Conservation (phyloP, 768 basidiomycete species). For the Chlorophyllum brunneum region DNA sequence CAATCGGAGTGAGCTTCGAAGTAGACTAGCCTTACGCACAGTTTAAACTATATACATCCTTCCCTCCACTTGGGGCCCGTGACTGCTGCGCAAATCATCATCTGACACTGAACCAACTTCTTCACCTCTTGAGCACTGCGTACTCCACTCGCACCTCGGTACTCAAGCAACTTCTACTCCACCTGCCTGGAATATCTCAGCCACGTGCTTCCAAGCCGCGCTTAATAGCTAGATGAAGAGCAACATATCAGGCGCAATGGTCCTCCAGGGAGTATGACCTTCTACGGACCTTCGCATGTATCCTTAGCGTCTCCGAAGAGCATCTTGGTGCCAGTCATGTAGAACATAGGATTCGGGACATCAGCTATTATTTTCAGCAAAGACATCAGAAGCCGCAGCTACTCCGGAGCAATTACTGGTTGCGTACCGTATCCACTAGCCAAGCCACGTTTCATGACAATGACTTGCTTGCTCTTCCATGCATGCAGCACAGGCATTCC, state of each 20-base stretch:
- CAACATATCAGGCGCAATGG: slow-evolving; percentile 1
- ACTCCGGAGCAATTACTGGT: not conserved
- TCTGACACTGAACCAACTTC: not conserved
- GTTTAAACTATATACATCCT: no score
- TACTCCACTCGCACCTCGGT: not conserved
- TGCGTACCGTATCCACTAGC: slow-evolving; percentile 78
- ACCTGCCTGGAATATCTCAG: not conserved
- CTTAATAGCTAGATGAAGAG: slow-evolving; percentile 45
- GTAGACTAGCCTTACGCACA: no score
- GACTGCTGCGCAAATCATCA: no score
- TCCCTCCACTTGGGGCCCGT: no score
- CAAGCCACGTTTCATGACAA: slow-evolving; percentile 92
- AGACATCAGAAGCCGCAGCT: slow-evolving; percentile 7
- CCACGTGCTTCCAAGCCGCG: slow-evolving; percentile 43
- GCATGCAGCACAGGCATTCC: slow-evolving; percentile 92
- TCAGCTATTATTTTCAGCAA: slow-evolving; percentile 49
- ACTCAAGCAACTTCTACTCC: not conserved
- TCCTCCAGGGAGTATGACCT: not conserved
- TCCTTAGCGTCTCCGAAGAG: slow-evolving; percentile 90
- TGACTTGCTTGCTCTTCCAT: slow-evolving; percentile 90
- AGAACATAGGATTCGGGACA: slow-evolving; percentile 93
- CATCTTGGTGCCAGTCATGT: slow-evolving; percentile 88
- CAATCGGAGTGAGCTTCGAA: no score
- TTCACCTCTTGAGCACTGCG: not conserved
- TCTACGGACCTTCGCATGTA: slow-evolving; percentile 69